These are phyloP conservation scores for Drechslera avenae DNA, from an alignment of 2,329 filamentous ascomycete genomes.

Conservation along the genomic window DNA sequence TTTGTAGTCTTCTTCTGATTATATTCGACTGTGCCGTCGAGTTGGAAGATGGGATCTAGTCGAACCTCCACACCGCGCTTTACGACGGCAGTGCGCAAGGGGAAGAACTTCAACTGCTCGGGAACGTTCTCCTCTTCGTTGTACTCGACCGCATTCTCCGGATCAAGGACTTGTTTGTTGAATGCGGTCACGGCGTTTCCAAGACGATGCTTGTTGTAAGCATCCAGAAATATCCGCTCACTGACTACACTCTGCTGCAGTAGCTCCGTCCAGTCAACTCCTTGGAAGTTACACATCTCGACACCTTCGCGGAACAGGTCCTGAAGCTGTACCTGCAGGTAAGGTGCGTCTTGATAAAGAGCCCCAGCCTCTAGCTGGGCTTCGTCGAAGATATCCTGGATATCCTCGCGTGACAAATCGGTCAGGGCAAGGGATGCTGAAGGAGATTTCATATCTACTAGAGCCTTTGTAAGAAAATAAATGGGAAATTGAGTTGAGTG, in stretches of 20 bases:
- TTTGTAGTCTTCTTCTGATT: neutral
- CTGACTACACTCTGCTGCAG: slow-evolving; percentile 1
- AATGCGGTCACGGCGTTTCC: slow-evolving; percentile 5
- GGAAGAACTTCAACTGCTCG: slow-evolving; percentile 12
- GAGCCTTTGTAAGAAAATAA: too few relatives aligned
- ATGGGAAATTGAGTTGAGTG: neutral
- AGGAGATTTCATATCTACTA: neutral
- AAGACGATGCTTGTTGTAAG: slow-evolving; percentile 22
- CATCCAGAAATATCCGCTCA: slow-evolving; percentile 12
- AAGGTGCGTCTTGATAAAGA: slow-evolving; percentile 4
- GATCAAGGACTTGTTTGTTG: neutral
- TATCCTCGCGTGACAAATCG: neutral
- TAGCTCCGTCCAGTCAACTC: slow-evolving; percentile 1
- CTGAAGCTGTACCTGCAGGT: slow-evolving; percentile 9
- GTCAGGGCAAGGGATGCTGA: neutral
- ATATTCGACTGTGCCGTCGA: neutral
- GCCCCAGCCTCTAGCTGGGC: slow-evolving; percentile 1
- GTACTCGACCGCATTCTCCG: slow-evolving; percentile 7
- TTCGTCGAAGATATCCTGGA: slow-evolving; percentile 10
- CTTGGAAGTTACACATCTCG: slow-evolving; percentile 2
- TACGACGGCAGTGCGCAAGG: slow-evolving; percentile 6
- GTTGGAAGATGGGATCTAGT: slow-evolving; percentile 11
- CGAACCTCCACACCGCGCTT: neutral
- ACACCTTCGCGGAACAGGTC: neutral
- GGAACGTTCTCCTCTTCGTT: slow-evolving; percentile 11